These are phyloP conservation scores for Blastobotrys indianensis DNA, from an alignment of 1,139 yeast genomes.

Conservation along the genomic window DNA sequence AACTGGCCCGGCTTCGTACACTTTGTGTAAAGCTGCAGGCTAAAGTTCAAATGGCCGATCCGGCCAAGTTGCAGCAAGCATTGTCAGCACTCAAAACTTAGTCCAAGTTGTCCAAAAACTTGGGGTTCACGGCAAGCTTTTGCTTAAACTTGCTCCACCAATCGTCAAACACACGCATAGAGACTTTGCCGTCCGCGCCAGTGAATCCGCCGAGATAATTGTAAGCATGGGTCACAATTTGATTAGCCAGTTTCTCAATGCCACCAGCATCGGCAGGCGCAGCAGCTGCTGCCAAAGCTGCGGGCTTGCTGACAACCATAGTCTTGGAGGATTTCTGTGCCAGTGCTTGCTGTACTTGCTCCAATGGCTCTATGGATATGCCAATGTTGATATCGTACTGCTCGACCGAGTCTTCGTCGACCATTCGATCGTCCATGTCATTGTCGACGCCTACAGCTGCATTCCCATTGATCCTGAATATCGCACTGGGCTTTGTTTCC, in stretches of 20 bases:
- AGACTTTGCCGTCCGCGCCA: slow-evolving; percentile 70
- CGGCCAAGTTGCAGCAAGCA: neutral
- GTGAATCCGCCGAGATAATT: slow-evolving; percentile 83
- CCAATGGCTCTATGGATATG: slow-evolving; percentile 72
- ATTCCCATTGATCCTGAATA: slow-evolving; percentile 65
- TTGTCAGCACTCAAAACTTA: slow-evolving; percentile 4
- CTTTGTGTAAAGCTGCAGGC: slow-evolving; percentile 13
- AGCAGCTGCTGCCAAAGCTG: slow-evolving; percentile 1
- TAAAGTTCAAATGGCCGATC: slow-evolving; percentile 4
- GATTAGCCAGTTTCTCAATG: slow-evolving; percentile 60
- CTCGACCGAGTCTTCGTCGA: slow-evolving; percentile 26
- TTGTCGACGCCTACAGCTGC: slow-evolving; percentile 21
- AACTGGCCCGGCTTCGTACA: slow-evolving; percentile 13
- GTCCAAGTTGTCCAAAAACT: slow-evolving; percentile 53
- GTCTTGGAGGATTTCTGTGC: slow-evolving; percentile 16
- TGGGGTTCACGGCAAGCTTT: slow-evolving; percentile 72
- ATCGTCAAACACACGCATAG: slow-evolving; percentile 80
- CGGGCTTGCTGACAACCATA: slow-evolving; percentile 12
- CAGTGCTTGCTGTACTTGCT: slow-evolving; percentile 15
- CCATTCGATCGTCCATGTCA: slow-evolving; percentile 34
- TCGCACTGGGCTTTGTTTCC: slow-evolving; percentile 79
- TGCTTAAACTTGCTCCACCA: slow-evolving; percentile 95
- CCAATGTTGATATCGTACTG: slow-evolving; percentile 57
- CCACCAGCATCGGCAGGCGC: slow-evolving; percentile 25
- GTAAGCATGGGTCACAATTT: slow-evolving; percentile 86